A percentile compares a stretch with the other conserved stretches of the same genome.
Conservation (phyloP, 2,329 filamentous ascomycete species). For the Bretziella fagacearum region DNA sequence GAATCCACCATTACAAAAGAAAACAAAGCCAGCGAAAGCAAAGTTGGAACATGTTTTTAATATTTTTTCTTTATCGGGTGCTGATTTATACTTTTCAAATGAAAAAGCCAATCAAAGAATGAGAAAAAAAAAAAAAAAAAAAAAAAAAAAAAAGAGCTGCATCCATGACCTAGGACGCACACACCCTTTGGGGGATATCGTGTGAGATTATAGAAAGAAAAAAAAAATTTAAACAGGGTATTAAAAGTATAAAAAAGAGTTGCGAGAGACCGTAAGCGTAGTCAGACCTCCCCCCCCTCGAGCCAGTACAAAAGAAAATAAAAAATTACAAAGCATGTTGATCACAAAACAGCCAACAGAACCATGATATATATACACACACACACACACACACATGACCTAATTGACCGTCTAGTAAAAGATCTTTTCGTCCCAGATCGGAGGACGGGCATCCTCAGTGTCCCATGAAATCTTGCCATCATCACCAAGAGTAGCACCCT, state of each 20-base stretch:
- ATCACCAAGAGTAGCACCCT: conserved; percentile 52
- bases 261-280: neutral
- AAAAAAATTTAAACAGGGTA: neutral
- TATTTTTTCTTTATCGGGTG: too few relatives aligned
- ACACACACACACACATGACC: too few relatives aligned
- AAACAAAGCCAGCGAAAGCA: too few relatives aligned
- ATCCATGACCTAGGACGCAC: neutral
- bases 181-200: conserved; percentile 1
- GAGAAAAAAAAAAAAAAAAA: neutral
- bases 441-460: conserved; percentile 25
- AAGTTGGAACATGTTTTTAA: too few relatives aligned
- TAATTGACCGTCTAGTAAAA: conserved; percentile 23
- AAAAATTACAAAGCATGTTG: conserved; percentile 4
- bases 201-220: conserved; percentile 5
- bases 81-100: too few relatives aligned
- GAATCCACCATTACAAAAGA: too few relatives aligned
- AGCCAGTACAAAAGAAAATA: neutral
- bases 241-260: neutral
- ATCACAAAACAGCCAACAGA: neutral
- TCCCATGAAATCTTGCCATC: conserved; percentile 35
- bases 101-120: neutral
- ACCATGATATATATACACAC: too few relatives aligned
- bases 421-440: conserved; percentile 29
- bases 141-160: neutral
- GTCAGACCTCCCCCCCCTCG: neutral